Conservation (phyloP, 2,329 filamentous ascomycete species). For the Aureobasidium lini region DNA sequence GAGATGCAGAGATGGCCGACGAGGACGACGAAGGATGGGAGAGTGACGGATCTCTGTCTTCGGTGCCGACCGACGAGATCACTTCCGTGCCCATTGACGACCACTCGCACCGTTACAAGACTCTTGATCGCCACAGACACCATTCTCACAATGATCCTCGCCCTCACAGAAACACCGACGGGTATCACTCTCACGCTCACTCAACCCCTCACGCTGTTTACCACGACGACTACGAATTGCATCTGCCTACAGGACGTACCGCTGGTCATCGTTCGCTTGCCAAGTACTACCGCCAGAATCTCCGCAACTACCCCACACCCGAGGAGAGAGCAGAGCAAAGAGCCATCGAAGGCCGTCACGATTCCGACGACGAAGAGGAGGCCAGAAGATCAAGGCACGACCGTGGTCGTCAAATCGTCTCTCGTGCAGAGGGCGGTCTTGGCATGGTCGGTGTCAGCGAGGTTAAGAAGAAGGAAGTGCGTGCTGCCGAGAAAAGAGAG, state of each 20-base stretch:
- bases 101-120: conserved; percentile 62
- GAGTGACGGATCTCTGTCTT: conserved; percentile 79
- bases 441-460: conserved; percentile 73
- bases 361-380: conserved; percentile 39
- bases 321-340: conserved; percentile 67
- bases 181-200: conserved; percentile 77
- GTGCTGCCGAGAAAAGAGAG: conserved; percentile 60
- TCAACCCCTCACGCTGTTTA: conserved; percentile 67
- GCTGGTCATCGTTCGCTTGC: conserved; percentile 85
- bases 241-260: conserved; percentile 80
- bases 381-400: conserved; percentile 20
- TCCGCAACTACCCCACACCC: conserved; percentile 71
- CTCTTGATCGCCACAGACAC: conserved; percentile 64
- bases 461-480: conserved; percentile 63
- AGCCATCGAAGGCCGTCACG: conserved; percentile 45
- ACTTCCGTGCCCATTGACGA: conserved; percentile 70
- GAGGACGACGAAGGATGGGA: conserved; percentile 81
- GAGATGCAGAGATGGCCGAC: conserved; percentile 49
- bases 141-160: conserved; percentile 65
- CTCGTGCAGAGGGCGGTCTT: conserved; percentile 61
- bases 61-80: conserved; percentile 77
- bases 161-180: conserved; percentile 65
- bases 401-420: conserved; percentile 41
- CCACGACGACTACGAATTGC: conserved; percentile 87
- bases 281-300: conserved; percentile 86